A percentile compares a stretch with the other conserved stretches of the same genome.
These are phyloP conservation scores for Brettanomyces nanus DNA, from an alignment of 805 yeast genomes.

Conservation along the genomic window DNA sequence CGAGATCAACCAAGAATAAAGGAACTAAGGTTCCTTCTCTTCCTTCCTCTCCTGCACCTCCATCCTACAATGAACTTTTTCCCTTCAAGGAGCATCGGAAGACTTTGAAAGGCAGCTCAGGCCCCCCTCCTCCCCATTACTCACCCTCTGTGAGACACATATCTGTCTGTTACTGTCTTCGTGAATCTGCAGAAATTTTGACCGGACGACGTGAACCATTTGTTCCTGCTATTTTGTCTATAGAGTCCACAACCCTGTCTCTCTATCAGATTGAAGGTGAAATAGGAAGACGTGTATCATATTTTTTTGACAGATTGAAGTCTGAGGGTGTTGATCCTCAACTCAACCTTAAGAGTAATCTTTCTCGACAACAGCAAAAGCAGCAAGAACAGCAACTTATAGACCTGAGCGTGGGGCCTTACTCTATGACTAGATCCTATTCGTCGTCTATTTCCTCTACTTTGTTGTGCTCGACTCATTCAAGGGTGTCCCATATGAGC, in stretches of 20 bases:
- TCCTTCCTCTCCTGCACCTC: too few species aligned
- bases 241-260: slow-evolving; percentile 27
- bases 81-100: too few species aligned
- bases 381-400: neutral
- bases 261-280: slow-evolving; percentile 14
- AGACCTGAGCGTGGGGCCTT: too few species aligned
- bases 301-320: slow-evolving; percentile 16
- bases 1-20: too few species aligned
- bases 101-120: too few species aligned
- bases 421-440: neutral
- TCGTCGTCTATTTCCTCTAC: neutral
- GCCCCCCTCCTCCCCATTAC: slow-evolving; percentile 15
- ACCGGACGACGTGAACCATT: slow-evolving; percentile 3
- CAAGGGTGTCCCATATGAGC: neutral
- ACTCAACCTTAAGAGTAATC: slow-evolving; percentile 16
- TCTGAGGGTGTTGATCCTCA: slow-evolving; percentile 21
- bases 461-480: neutral
- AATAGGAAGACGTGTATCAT: slow-evolving; percentile 11
- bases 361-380: too few species aligned
- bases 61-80: too few species aligned
- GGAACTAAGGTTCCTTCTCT: too few species aligned
- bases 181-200: slow-evolving; percentile 8
- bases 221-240: slow-evolving; percentile 21
- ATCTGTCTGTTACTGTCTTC: slow-evolving; percentile 14
- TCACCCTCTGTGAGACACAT: slow-evolving; percentile 21